Base-by-base conservation (phyloP, 768 basidiomycete genomes). In the Dioszegia hungarica region DNA sequence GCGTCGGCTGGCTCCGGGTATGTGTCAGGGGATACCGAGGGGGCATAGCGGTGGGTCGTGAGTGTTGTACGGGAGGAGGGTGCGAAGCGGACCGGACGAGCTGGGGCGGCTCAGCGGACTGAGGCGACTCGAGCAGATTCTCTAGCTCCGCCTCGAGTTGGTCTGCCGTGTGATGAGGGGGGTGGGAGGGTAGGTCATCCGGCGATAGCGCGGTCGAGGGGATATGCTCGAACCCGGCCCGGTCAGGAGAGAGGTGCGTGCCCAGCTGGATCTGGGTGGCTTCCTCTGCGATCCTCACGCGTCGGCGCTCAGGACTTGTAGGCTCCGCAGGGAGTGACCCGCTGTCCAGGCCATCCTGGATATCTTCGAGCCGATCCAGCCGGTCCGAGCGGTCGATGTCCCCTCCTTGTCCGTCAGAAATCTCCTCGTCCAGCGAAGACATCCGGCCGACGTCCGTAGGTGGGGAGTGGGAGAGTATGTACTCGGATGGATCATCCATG, bases 401-500 rank as follows among this genome's bases (percentile, higher is more conserved):
- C 1, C 59, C 50, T 11, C 57, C 40, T 25, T 45, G 55, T 6
- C 47, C n/a, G n/a, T n/a, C 9, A 2, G 29, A 19, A 5, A 28
- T 58, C 19, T 60, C 36, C 3, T 57, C 54, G n/a, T 44, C 51
- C 12, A 52, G 28, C 3, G 56, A 34, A n/a, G 60, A 56, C 60
- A 62, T 54, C 36, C 54, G 52, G 28, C 29, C 48, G 52, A 48
- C 31, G 46, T 41, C 33, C 17, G 17, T 54, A 22, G 54, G 71
- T 11, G 56, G 72, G 37, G 54, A 67, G 41, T 63, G 57, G 11
- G 55, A 52, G 12, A 79, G 72, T 45, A 89, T 83, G 73, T 87
- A 89, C 14, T 88, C 88, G 47, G 86, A 85, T 9, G 74, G 73
- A 27, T 54, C 40, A 20, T 45, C 36, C 29, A 46, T 53, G n/a